phyloP scores from a whole-genome alignment of 305 asterid species.

The Fraxinus sp. region DNA sequence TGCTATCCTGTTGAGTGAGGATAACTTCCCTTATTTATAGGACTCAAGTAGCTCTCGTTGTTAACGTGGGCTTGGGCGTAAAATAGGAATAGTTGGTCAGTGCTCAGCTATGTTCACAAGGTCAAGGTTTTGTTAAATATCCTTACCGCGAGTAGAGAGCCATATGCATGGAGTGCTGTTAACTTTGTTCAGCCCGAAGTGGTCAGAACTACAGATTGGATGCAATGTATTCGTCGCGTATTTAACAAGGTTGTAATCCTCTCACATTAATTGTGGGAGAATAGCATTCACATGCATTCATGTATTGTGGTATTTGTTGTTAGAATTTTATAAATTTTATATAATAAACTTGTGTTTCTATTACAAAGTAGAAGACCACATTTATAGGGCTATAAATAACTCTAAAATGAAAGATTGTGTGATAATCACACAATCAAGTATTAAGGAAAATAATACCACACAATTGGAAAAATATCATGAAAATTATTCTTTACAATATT shows the following conservation, averaged over 20 bases:
- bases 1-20: neutral
- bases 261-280: neutral
- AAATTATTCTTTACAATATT: too few relatives aligned
- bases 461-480: too few relatives aligned
- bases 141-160: neutral
- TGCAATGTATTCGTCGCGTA: neutral
- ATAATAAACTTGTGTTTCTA: too few relatives aligned
- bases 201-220: neutral
- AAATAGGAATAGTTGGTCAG: conserved; percentile 1
- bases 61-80: neutral
- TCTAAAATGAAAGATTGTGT: too few relatives aligned
- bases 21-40: neutral
- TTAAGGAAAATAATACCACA: too few relatives aligned
- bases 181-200: neutral
- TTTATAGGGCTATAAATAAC: too few relatives aligned
- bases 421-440: too few relatives aligned
- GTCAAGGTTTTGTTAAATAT: neutral
- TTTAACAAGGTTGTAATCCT: neutral
- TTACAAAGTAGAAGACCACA: too few relatives aligned
- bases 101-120: neutral
- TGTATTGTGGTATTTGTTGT: neutral
- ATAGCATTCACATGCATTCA: neutral
- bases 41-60: neutral
- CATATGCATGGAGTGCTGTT: neutral
- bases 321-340: too few relatives aligned